Conservation (phyloP, 495 filamentous ascomycete genomes). For the Tuber umbilicatum region DNA sequence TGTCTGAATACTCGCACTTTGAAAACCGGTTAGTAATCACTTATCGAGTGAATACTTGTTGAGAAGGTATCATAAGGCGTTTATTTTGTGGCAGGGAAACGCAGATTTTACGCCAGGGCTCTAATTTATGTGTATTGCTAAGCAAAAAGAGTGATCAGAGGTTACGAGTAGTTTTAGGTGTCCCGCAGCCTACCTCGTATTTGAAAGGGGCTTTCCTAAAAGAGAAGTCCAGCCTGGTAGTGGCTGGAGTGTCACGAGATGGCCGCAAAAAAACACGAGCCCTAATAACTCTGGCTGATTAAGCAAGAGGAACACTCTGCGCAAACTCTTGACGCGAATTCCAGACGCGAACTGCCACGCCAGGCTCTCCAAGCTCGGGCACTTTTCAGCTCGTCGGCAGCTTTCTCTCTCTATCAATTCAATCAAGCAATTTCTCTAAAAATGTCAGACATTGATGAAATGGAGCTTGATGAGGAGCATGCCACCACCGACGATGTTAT, state of each 20-base stretch:
- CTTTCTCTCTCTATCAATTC: not conserved
- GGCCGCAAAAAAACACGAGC: not conserved
- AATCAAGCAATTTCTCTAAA: not conserved
- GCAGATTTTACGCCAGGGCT: too few species aligned
- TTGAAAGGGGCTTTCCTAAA: too few species aligned
- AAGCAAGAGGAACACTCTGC: not conserved
- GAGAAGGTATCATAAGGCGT: too few species aligned
- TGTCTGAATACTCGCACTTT: too few species aligned
- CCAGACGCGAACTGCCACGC: not conserved
- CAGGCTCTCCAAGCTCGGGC: not conserved
- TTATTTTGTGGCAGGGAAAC: too few species aligned
- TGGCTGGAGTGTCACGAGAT: not conserved
- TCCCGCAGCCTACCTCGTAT: too few species aligned
- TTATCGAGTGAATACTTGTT: too few species aligned
- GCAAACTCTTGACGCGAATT: not conserved
- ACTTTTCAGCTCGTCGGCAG: not conserved
- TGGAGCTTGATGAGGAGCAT: slow-evolving; percentile 70
- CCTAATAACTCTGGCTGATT: not conserved
- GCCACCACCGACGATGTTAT: slow-evolving; percentile 51
- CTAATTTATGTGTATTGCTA: too few species aligned
- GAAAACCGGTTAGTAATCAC: too few species aligned
- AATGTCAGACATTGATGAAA: slow-evolving; percentile 91
- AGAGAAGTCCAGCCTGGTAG: not conserved
- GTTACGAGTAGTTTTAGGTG: too few species aligned
- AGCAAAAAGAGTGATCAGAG: too few species aligned